phyloP scores from a whole-genome alignment of 176 grass and related monocot species.

The Lolium perenne region DNA sequence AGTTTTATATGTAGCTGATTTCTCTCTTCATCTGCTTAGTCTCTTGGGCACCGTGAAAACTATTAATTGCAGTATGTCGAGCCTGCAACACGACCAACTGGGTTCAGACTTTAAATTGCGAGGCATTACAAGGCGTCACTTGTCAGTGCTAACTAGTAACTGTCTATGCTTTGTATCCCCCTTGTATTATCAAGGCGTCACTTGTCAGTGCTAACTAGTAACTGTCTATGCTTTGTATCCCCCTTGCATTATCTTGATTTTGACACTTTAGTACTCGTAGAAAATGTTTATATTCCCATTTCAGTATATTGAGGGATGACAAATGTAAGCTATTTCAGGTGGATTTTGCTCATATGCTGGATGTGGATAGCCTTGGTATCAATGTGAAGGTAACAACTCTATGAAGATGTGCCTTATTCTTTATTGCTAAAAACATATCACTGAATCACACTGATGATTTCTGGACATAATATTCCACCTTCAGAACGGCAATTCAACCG shows the following conservation, averaged over 20 bases:
- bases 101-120: neutral
- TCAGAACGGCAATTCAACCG: neutral
- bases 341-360: constrained; percentile 89
- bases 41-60: constrained; percentile 6
- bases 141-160: neutral
- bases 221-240: constrained; percentile 11
- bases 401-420: constrained; percentile 27
- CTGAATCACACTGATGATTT: constrained; percentile 2
- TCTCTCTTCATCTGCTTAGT: constrained; percentile 9
- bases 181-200: neutral
- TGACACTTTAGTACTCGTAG: neutral
- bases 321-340: constrained; percentile 61
- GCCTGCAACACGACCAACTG: neutral
- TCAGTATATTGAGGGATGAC: constrained; percentile 31
- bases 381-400: constrained; percentile 77
- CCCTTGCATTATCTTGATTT: neutral
- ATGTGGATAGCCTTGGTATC: constrained; percentile 92
- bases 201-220: constrained; percentile 4
- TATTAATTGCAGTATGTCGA: constrained; percentile 7
- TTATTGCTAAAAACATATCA: neutral
- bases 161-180: constrained; percentile 13
- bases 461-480: constrained; percentile 1
- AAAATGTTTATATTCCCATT: constrained; percentile 15
- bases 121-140: neutral
- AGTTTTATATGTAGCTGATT: constrained; percentile 20